These are phyloP conservation scores for Sphaerulina musiva DNA, from an alignment of 2,329 filamentous ascomycete genomes.

Conservation along the genomic window DNA sequence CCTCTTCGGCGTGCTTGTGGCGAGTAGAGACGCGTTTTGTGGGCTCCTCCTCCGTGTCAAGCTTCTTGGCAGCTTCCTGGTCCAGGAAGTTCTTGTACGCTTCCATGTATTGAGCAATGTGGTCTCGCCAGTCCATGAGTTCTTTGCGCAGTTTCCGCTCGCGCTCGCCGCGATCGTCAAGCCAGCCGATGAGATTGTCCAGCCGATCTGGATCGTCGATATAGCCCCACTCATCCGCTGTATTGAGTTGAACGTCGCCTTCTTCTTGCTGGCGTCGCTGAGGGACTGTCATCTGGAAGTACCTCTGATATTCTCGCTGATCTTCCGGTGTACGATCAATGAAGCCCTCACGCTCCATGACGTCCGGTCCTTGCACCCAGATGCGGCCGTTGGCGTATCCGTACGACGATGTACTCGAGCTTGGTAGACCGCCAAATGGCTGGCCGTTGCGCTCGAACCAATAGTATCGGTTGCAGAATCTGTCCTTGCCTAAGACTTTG, in stretches of 20 bases:
- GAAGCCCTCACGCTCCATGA: slow-evolving; percentile 77
- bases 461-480: slow-evolving; percentile 97
- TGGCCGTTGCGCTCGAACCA: slow-evolving; percentile 99
- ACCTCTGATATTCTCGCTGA: slow-evolving; percentile 66
- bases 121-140: slow-evolving; percentile 64
- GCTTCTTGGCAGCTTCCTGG: slow-evolving; percentile 45
- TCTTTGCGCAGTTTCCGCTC: slow-evolving; percentile 87
- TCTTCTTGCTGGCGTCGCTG: slow-evolving; percentile 84
- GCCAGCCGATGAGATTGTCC: slow-evolving; percentile 75
- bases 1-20: slow-evolving; percentile 53
- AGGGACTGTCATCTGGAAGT: slow-evolving; percentile 74
- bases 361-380: slow-evolving; percentile 93
- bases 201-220: slow-evolving; percentile 74
- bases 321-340: slow-evolving; percentile 68
- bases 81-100: slow-evolving; percentile 38
- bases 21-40: slow-evolving; percentile 55
- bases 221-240: slow-evolving; percentile 82
- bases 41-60: slow-evolving; percentile 43
- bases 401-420: slow-evolving; percentile 78
- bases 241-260: slow-evolving; percentile 68
- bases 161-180: slow-evolving; percentile 78
- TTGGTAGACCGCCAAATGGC: slow-evolving; percentile 83
- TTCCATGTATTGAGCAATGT: slow-evolving; percentile 65
- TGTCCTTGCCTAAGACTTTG: slow-evolving; percentile 81
- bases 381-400: slow-evolving; percentile 90